A percentile compares a stretch with the other conserved stretches of the same genome.
phyloP scores from a whole-genome alignment of 192 early-diverging fungal species.

The Gryganskiella cystojenkinii region DNA sequence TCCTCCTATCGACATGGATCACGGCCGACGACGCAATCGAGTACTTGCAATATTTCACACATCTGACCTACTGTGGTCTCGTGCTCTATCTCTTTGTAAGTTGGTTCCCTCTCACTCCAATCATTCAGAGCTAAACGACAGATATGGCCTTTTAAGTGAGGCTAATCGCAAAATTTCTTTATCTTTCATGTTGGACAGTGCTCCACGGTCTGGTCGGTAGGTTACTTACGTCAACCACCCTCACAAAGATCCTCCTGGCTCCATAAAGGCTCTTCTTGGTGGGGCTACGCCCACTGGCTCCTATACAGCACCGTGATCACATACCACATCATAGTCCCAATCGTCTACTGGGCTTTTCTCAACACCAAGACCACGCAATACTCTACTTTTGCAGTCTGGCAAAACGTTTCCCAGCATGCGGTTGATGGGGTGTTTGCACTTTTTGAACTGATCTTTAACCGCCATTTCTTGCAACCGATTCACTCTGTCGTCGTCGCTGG shows the following conservation, averaged over 20 bases:
- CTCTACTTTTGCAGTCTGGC: conserved; percentile 6
- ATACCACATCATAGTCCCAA: conserved; percentile 45
- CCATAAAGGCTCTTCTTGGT: conserved; percentile 21
- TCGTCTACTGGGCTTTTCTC: conserved; percentile 54
- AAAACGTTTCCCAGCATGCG: conserved; percentile 37
- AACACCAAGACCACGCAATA: background rate
- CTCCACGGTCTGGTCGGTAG: conserved; percentile 27
- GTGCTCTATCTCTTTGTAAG: conserved; percentile 38
- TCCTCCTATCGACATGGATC: conserved; percentile 35
- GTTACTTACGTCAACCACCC: conserved; percentile 23
- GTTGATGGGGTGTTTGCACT: conserved; percentile 38
- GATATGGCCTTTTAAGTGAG: too few species aligned
- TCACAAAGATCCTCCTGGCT: conserved; percentile 20
- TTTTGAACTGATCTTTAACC: conserved; percentile 45
- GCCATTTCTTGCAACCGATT: conserved; percentile 35
- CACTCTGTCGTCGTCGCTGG: conserved; percentile 25
- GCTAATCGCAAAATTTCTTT: background rate
- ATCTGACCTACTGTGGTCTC: conserved; percentile 47
- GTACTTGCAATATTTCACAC: conserved; percentile 46
- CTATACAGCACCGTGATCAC: conserved; percentile 39
- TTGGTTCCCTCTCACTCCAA: background rate
- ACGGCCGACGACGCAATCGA: conserved; percentile 1
- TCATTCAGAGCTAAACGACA: conserved; percentile 9
- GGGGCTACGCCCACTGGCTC: conserved; percentile 40
- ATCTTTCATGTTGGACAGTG: conserved; percentile 4